Evolutionary conservation across 345 rosid genomes (phyloP).

Genomic region (Melastoma malabathricum): DNA sequence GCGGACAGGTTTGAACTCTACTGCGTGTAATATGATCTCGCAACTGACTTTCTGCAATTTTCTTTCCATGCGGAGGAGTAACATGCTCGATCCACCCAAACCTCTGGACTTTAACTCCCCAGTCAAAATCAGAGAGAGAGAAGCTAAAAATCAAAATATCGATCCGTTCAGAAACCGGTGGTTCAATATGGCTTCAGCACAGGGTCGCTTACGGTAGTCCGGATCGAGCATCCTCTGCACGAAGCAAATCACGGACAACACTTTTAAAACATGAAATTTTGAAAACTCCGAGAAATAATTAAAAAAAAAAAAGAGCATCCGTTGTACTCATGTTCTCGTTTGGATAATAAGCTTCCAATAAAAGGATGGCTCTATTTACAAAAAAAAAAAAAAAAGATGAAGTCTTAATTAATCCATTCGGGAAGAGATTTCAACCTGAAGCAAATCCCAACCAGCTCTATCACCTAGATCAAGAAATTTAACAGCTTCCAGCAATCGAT

Average conservation of each 20-base stretch:
- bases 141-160: slow-evolving; percentile 17
- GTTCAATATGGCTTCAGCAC: slow-evolving; percentile 58
- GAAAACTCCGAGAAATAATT: neutral
- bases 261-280: neutral
- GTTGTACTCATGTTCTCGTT: too few species aligned
- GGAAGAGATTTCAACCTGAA: slow-evolving; percentile 40
- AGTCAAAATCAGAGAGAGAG: too few species aligned
- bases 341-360: too few species aligned
- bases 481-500: slow-evolving; percentile 67
- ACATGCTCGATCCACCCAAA: too few species aligned
- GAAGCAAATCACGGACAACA: slow-evolving; percentile 4
- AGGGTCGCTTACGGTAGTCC: slow-evolving; percentile 63
- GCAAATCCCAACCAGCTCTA: slow-evolving; percentile 87
- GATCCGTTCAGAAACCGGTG: slow-evolving; percentile 53
- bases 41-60: too few species aligned
- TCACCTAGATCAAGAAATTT: slow-evolving; percentile 70
- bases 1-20: too few species aligned
- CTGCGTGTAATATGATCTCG: too few species aligned
- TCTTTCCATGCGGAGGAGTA: too few species aligned
- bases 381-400: neutral
- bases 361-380: too few species aligned
- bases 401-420: neutral
- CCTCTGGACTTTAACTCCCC: too few species aligned
- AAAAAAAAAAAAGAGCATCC: neutral
- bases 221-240: slow-evolving; percentile 71